Percentiles rank a stretch among this genome's conserved stretches.
phyloP scores from a whole-genome alignment of 306 rosid species.

The Urtica urens region DNA sequence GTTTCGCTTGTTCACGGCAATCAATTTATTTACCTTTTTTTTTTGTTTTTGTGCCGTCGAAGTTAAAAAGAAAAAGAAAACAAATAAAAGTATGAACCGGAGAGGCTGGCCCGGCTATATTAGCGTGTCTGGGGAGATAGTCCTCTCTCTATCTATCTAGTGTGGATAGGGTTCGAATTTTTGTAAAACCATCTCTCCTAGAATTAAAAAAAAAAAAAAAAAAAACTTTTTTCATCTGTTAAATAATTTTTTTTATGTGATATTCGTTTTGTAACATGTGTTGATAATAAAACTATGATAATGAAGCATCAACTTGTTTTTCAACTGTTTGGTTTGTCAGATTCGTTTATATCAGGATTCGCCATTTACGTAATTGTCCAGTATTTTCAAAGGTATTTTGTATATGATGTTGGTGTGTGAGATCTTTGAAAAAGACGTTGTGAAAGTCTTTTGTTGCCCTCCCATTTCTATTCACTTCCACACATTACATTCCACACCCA shows the following conservation, averaged over 20 bases:
- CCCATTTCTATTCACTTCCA: too few relatives aligned
- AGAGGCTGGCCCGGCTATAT: slow-evolving; percentile 57
- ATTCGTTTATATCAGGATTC: background rate
- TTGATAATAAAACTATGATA: slow-evolving; percentile 24
- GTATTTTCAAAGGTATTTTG: too few relatives aligned
- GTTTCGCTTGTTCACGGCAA: slow-evolving; percentile 9
- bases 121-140: slow-evolving; percentile 61
- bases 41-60: slow-evolving; percentile 13
- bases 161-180: slow-evolving; percentile 32
- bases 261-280: slow-evolving; percentile 5
- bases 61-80: slow-evolving; percentile 13
- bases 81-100: slow-evolving; percentile 24
- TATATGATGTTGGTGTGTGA: too few relatives aligned
- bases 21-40: slow-evolving; percentile 17
- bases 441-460: too few relatives aligned
- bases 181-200: slow-evolving; percentile 31
- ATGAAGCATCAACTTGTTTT: slow-evolving; percentile 10
- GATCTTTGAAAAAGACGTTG: too few relatives aligned
- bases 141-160: slow-evolving; percentile 22
- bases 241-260: slow-evolving; percentile 2
- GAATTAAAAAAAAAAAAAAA: too few relatives aligned
- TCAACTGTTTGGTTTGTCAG: background rate
- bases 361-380: too few relatives aligned
- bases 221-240: slow-evolving; percentile 1
- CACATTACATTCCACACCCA: too few relatives aligned